Evolutionary conservation across 257 asterid species (phyloP), one percentile per base, ranked within the genome.

Genomic region (Nyctanthes arbortristis): DNA sequence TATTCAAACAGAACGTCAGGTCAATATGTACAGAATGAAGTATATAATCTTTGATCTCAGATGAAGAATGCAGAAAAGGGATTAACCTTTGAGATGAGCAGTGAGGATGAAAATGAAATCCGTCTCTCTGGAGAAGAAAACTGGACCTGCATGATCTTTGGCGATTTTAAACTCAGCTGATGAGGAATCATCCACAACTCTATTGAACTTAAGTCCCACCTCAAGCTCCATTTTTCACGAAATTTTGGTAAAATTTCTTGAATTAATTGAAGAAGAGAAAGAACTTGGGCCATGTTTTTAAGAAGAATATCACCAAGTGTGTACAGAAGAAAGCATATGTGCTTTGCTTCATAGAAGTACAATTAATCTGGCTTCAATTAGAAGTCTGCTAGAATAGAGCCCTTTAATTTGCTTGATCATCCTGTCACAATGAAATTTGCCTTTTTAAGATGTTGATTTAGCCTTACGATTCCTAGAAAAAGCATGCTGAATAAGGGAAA

Each of bases 341-440:
- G 63, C 96, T 76, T 91, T 84, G 83, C 96, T 87, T 88, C 78
- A 69, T n/a, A n/a, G n/a, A n/a, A n/a, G n/a, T n/a, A n/a, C 55
- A 9, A 8, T 73, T 18, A 27, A 57, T 16, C 52, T 63, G 49
- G 28, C 58, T 49, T 20, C 7, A n/a, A 40, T 28, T 22, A 28
- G 16, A 65, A 56, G 43, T 35, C 39, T 1, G 66, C 0, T 31
- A 33, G 66, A 65, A 60, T 49, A 43, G 18, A 20, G 36, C 7
- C 9, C 18, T 39, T n/a, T 16, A 43, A 8, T 3, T 27, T 2
- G 52, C 52, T 56, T 37, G 22, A 14, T 32, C 43, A n/a, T n/a
- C n/a, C 9, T 12, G 11, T 33, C 13, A n/a, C 35, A 4, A 31
- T 14, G 6, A 13, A 18, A 34, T 45, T 30, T 12, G 52, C 52